A percentile compares a stretch with the other conserved stretches of the same genome.
Evolutionary conservation across 1,284 basidiomycete genomes (phyloP).

Genomic region (Tilletiopsis washingtonensis): DNA sequence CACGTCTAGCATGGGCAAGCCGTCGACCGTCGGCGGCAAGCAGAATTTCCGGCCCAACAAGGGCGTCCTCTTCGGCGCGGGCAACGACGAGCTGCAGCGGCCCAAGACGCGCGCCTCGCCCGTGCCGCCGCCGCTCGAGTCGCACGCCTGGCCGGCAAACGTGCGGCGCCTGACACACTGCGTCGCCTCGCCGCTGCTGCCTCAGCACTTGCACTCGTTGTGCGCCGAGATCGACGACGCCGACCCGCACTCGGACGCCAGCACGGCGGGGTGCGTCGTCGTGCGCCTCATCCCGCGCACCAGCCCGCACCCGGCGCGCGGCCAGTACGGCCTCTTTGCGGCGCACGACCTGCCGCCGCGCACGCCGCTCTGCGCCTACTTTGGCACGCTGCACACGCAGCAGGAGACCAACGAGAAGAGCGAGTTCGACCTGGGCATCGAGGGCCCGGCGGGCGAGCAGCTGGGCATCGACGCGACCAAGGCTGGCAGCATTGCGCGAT

Average conservation of each 20-base stretch:
- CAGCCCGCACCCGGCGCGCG: conserved; percentile 68
- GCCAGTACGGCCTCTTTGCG: conserved; percentile 76
- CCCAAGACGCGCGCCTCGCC: too few relatives aligned
- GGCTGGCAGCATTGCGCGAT: conserved; percentile 67
- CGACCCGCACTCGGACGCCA: neutral
- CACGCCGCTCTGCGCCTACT: conserved; percentile 68
- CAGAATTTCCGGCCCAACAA: too few relatives aligned
- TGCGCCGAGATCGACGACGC: neutral
- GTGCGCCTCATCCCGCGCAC: neutral
- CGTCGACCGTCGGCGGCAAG: too few relatives aligned
- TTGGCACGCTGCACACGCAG: conserved; percentile 74
- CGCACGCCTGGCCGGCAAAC: too few relatives aligned
- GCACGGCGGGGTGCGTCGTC: too few relatives aligned
- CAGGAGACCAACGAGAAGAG: conserved; percentile 55
- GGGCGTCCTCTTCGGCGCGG: too few relatives aligned
- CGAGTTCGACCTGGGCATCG: conserved; percentile 67
- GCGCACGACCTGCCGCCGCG: conserved; percentile 60
- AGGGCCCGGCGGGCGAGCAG: conserved; percentile 11
- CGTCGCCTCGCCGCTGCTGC: neutral
- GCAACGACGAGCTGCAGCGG: too few relatives aligned
- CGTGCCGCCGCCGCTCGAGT: too few relatives aligned
- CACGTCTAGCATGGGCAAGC: too few relatives aligned
- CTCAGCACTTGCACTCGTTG: neutral
- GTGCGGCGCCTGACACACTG: too few relatives aligned
- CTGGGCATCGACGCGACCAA: conserved; percentile 61